A percentile compares a stretch with the other conserved stretches of the same genome.
phyloP scores from a whole-genome alignment of 1,284 basidiomycete species.

The Tylopilus microsporus region DNA sequence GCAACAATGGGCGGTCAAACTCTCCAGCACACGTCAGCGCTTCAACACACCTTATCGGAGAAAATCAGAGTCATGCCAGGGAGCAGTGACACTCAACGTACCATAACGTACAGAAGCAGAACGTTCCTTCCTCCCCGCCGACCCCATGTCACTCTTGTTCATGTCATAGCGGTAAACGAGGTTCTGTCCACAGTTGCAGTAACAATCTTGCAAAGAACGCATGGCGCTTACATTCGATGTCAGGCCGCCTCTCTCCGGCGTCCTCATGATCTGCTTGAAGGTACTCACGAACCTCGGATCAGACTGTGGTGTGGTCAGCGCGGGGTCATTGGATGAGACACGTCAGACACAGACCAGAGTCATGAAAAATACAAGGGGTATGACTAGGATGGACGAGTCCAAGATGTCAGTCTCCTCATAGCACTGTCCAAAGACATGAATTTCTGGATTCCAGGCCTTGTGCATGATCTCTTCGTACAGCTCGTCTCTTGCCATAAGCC shows the following conservation, averaged over 20 bases:
- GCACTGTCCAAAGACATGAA: conserved; percentile 69
- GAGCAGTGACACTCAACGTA: background rate
- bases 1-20: conserved; percentile 63
- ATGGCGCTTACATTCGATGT: conserved; percentile 69
- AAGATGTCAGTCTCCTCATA: conserved; percentile 69
- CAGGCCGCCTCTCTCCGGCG: conserved; percentile 82
- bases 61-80: conserved; percentile 13
- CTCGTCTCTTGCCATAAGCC: conserved; percentile 70
- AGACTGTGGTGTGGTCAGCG: conserved; percentile 42
- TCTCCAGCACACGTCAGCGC: conserved; percentile 81
- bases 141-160: conserved; percentile 73
- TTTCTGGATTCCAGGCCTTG: conserved; percentile 69
- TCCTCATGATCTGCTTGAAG: conserved; percentile 73
- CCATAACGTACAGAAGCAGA: conserved; percentile 78
- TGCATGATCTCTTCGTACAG: conserved; percentile 84
- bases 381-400: conserved; percentile 74
- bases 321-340: conserved; percentile 7
- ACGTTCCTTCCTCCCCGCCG: conserved; percentile 87
- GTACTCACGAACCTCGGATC: conserved; percentile 86
- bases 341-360: conserved; percentile 45
- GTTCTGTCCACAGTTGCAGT: conserved; percentile 15
- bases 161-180: conserved; percentile 75
- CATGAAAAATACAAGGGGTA: conserved; percentile 86
- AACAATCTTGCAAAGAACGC: background rate
- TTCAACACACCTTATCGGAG: conserved; percentile 69